A percentile compares a stretch with the other conserved stretches of the same genome.
phyloP scores from a whole-genome alignment of 331 rosid genomes.

The Erythrophleum ivorense region DNA sequence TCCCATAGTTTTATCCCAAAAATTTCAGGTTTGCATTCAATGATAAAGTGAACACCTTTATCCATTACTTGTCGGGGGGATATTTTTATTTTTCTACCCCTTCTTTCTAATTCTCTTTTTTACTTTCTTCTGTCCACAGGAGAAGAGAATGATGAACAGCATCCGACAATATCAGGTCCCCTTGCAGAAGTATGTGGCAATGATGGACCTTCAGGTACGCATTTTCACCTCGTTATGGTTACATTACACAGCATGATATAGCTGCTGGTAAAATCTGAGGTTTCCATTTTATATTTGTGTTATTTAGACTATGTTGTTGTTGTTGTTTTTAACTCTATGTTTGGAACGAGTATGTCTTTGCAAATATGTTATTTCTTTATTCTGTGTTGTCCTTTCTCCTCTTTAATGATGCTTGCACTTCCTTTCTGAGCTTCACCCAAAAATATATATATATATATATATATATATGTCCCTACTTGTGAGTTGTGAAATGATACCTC shows the following conservation, averaged over 20 bases:
- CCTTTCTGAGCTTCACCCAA: neutral
- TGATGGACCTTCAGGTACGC: slow-evolving; percentile 97
- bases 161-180: slow-evolving; percentile 87
- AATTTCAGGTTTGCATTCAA: slow-evolving; percentile 72
- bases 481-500: neutral
- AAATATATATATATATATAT: too few relatives aligned
- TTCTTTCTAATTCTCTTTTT: neutral
- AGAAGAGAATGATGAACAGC: slow-evolving; percentile 69
- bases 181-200: slow-evolving; percentile 75
- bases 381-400: neutral
- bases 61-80: neutral
- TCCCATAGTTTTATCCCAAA: slow-evolving; percentile 66
- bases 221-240: slow-evolving; percentile 13
- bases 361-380: neutral
- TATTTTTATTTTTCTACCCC: neutral
- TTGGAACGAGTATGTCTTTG: slow-evolving; percentile 8
- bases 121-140: slow-evolving; percentile 49
- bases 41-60: neutral
- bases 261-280: neutral
- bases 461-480: too few relatives aligned
- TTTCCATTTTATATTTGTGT: neutral
- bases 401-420: neutral
- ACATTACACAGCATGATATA: slow-evolving; percentile 21
- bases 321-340: neutral
- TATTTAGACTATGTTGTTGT: neutral